Base-by-base conservation (phyloP, 192 early-diverging fungal species). In the Rhizoclosmatium sp. region DNA sequence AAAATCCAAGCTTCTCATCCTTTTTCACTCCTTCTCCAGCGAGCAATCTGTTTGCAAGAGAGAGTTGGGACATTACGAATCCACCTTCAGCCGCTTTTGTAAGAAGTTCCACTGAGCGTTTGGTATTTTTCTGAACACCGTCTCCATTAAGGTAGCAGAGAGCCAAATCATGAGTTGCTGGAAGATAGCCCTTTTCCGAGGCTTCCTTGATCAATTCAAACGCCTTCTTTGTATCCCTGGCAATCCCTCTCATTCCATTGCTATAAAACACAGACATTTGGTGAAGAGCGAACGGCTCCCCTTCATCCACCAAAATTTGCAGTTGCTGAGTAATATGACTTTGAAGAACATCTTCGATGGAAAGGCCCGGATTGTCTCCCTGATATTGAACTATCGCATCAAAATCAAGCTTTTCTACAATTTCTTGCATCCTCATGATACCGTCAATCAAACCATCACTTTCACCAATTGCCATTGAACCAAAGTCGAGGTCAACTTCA, bases 41-140 rank as follows among this genome's bases (percentile, higher is more conserved):
- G 51, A 54, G 51, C 51, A 54, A 54, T 54, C 51, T 54, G 51
- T 54, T 54, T 54, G 51, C 51, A 54, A 54, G 51, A 54, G 51
- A 54, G 14, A 54, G 51, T 16, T 54, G 51, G 9, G 51, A 54
- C 5, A 54, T 54, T 54, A 54, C 51, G 16, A 54, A 54, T 54
- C 51, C 51, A 7, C 51, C 51, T 54, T 54, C 51, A 54, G 51
- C 51, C 49, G 51, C 51, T 54, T 12, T 54, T 16, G 51, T 54
- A 12, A 54, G 51, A 16, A 54, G 51, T 16, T 54, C 51, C 51
- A 54, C 51, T 0, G 51, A 54, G 5, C 51, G 51, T 54, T 54
- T 54, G 16, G 51, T 12, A 54, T 54, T 54, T 16, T 54, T 54
- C 51, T 54, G 51, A 54, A 54, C 51, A 16, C 51, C 51, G 5